Conservation (phyloP, 2,329 filamentous ascomycete species). For the Hypoxylon sp. region DNA sequence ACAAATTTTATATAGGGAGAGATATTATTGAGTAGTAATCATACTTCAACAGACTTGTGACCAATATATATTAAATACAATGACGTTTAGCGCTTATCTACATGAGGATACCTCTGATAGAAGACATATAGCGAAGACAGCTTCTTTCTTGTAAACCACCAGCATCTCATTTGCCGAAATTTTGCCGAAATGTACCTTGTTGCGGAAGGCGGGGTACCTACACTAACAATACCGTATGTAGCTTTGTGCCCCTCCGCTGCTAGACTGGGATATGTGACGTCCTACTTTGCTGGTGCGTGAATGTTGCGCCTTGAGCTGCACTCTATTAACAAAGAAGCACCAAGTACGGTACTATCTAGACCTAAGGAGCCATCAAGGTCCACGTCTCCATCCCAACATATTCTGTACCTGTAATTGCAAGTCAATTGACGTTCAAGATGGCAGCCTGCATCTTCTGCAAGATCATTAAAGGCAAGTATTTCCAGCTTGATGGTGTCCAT, state of each 20-base stretch:
- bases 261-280: constrained; percentile 29
- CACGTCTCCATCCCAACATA: constrained; percentile 25
- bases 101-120: background rate
- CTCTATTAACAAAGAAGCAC: constrained; percentile 12
- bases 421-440: constrained; percentile 61
- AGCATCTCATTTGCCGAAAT: constrained; percentile 10
- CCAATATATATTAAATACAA: background rate
- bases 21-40: background rate
- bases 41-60: background rate
- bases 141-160: no score
- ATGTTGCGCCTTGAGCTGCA: constrained; percentile 4
- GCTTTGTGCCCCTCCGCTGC: constrained; percentile 26
- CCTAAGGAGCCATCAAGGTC: constrained; percentile 38
- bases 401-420: constrained; percentile 8
- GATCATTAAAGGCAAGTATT: constrained; percentile 85
- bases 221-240: no score
- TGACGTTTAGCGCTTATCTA: background rate
- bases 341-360: constrained; percentile 22
- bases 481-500: background rate
- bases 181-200: constrained; percentile 12
- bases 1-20: background rate
- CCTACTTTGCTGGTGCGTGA: background rate
- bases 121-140: background rate
- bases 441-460: constrained; percentile 96
- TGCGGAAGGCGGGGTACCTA: constrained; percentile 30